Conservation (phyloP, 768 basidiomycete species). For the Pholiota microspora region DNA sequence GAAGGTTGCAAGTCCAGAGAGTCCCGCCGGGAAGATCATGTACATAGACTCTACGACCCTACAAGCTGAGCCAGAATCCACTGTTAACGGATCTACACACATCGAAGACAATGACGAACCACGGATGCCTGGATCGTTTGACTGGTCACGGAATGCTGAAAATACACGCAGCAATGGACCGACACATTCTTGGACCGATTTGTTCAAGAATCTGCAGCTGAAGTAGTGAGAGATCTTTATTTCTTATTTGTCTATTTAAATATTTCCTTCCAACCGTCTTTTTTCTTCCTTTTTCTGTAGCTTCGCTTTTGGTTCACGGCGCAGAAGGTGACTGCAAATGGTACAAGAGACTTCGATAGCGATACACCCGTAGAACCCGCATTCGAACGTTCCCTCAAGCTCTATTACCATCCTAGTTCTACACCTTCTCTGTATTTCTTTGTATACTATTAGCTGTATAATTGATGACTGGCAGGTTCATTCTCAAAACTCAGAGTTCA, state of each 20-base stretch:
- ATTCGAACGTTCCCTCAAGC: too few relatives aligned
- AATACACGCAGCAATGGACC: slow-evolving; percentile 5
- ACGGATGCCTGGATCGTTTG: slow-evolving; percentile 55
- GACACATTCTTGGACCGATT: slow-evolving; percentile 26
- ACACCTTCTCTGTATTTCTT: too few relatives aligned
- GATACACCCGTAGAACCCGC: too few relatives aligned
- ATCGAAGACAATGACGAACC: not conserved
- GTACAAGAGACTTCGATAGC: too few relatives aligned
- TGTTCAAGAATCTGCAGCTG: slow-evolving; percentile 27
- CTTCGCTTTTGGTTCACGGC: not conserved
- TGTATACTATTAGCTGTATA: not conserved
- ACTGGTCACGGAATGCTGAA: slow-evolving; percentile 20
- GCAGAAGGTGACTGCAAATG: not conserved
- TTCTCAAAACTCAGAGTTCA: too few relatives aligned
- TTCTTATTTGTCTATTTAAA: not conserved
- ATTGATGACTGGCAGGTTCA: too few relatives aligned
- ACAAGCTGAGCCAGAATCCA: slow-evolving; percentile 23
- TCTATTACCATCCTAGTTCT: too few relatives aligned
- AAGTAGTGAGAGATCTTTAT: slow-evolving; percentile 21
- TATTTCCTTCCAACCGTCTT: not conserved
- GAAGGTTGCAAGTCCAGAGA: not conserved
- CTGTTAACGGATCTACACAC: slow-evolving; percentile 10
- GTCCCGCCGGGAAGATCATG: slow-evolving; percentile 4
- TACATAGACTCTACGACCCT: slow-evolving; percentile 9
- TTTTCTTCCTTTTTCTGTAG: not conserved